phyloP scores from a whole-genome alignment of 148 eudicot species.

The Salicornia ramosissima region DNA sequence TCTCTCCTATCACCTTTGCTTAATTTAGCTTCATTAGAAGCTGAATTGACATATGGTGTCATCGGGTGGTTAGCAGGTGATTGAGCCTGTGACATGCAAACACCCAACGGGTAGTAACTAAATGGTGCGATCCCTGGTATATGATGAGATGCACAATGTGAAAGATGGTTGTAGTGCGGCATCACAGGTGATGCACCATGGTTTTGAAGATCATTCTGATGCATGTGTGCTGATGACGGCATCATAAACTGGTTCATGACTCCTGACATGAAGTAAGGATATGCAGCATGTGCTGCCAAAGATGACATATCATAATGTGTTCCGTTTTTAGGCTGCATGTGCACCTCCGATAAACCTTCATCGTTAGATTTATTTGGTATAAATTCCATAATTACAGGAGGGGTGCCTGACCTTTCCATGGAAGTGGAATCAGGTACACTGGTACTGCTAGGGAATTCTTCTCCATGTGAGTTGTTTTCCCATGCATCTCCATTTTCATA shows the following conservation, averaged over 20 bases:
- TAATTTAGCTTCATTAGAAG: constrained; percentile 38
- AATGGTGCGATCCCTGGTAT: constrained; percentile 57
- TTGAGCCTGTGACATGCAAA: constrained; percentile 69
- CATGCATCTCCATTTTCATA: constrained; percentile 30
- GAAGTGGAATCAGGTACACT: constrained; percentile 62
- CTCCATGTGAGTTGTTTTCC: constrained; percentile 44
- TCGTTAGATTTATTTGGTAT: constrained; percentile 38
- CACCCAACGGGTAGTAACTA: constrained; percentile 55
- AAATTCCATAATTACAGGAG: constrained; percentile 42
- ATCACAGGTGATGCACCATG: constrained; percentile 39
- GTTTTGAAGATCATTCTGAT: constrained; percentile 41
- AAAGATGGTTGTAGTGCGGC: constrained; percentile 55
- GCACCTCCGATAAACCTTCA: constrained; percentile 48
- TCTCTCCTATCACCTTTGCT: constrained; percentile 81
- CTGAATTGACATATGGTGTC: constrained; percentile 48
- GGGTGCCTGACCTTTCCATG: constrained; percentile 61
- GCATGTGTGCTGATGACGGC: constrained; percentile 39
- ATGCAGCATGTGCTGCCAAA: constrained; percentile 42
- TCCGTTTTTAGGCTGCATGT: constrained; percentile 43
- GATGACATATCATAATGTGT: constrained; percentile 42
- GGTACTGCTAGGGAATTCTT: constrained; percentile 55
- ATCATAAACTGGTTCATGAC: constrained; percentile 70
- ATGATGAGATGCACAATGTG: constrained; percentile 55
- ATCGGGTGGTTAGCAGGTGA: constrained; percentile 49
- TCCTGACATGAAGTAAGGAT: constrained; percentile 69